These are phyloP conservation scores for Citrus sp. DNA, from an alignment of 345 rosid species.

Conservation along the genomic window DNA sequence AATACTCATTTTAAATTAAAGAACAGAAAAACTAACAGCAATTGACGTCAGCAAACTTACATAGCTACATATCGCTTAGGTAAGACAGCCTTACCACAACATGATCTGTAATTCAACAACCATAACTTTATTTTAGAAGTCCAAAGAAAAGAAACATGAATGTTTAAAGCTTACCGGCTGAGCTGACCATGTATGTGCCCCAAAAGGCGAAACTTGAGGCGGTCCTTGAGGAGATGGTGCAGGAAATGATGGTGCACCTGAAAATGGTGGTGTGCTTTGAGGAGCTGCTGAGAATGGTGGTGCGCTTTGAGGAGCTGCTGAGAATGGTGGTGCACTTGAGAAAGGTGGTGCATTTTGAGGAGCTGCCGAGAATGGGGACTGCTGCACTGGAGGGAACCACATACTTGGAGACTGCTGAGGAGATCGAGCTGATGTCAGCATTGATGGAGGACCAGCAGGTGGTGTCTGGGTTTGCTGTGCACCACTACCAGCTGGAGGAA, in stretches of 20 bases:
- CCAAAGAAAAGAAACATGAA: neutral
- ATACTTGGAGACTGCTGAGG: slow-evolving; percentile 50
- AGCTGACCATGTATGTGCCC: slow-evolving; percentile 50
- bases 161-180: slow-evolving; percentile 33
- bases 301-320: slow-evolving; percentile 44
- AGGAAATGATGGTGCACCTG: slow-evolving; percentile 43
- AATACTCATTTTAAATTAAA: neutral
- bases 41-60: neutral
- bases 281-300: slow-evolving; percentile 45
- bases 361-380: slow-evolving; percentile 41
- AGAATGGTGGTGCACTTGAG: slow-evolving; percentile 44
- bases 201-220: slow-evolving; percentile 55
- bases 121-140: neutral
- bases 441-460: slow-evolving; percentile 47
- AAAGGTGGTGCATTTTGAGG: slow-evolving; percentile 48
- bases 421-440: slow-evolving; percentile 28
- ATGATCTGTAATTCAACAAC: neutral
- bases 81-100: neutral
- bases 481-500: slow-evolving; percentile 37
- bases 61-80: neutral
- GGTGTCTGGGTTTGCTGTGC: slow-evolving; percentile 31
- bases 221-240: slow-evolving; percentile 40
- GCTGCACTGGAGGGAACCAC: slow-evolving; percentile 43
- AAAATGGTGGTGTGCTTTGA: slow-evolving; percentile 43
- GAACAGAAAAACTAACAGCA: neutral